phyloP scores from a whole-genome alignment of 139 green algal genomes.

The Gonium pectorale region DNA sequence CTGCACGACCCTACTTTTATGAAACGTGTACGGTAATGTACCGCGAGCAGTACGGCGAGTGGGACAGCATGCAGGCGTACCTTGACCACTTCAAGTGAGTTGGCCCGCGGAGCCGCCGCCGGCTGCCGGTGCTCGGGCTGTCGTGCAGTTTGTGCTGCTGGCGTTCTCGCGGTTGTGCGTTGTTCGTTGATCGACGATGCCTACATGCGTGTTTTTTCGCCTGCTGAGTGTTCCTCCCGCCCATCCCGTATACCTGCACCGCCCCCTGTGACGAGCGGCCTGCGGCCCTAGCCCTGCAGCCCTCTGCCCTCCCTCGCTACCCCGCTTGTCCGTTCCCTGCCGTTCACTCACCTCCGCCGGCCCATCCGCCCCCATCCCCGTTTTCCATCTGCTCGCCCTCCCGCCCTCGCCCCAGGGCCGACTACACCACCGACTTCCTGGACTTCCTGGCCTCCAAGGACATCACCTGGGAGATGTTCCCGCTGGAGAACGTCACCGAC shows the following conservation, averaged over 20 bases:
- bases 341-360: neutral
- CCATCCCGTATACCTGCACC: neutral
- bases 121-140: neutral
- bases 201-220: neutral
- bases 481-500: neutral
- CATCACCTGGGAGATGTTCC: conserved; percentile 8
- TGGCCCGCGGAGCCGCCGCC: neutral
- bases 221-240: neutral
- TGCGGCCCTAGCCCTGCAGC: neutral
- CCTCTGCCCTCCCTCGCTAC: neutral
- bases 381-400: neutral
- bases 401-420: neutral
- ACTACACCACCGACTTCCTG: neutral
- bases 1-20: neutral
- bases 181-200: neutral
- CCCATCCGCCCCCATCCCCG: neutral
- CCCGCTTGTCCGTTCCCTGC: neutral
- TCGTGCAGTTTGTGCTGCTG: neutral
- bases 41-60: conserved; percentile 15
- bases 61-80: conserved; percentile 3
- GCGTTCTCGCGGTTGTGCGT: neutral
- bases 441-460: conserved; percentile 29
- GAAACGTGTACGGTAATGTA: too few species aligned
- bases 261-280: neutral
- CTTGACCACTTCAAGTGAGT: conserved; percentile 15